A percentile compares a stretch with the other conserved stretches of the same genome.
These are phyloP conservation scores for Stenogyne calaminthoides DNA, from an alignment of 305 asterid species.

Conservation along the genomic window DNA sequence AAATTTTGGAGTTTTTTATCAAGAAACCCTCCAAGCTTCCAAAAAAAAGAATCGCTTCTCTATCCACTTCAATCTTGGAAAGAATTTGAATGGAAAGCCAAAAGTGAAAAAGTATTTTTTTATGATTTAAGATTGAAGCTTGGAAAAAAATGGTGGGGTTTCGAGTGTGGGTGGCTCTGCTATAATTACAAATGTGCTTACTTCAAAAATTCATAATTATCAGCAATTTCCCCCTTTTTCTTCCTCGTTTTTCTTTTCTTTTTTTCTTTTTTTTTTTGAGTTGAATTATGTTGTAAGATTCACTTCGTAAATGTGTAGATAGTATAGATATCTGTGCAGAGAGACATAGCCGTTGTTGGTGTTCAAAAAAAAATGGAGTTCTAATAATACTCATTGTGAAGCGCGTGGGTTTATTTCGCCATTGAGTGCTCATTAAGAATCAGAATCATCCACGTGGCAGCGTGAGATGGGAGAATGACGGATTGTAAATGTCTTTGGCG, in stretches of 20 bases:
- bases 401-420: constrained; percentile 27
- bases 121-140: constrained; percentile 37
- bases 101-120: constrained; percentile 13
- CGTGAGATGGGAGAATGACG: neutral
- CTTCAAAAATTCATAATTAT: constrained; percentile 52
- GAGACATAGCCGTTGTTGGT: constrained; percentile 55
- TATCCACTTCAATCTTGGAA: neutral
- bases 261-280: neutral
- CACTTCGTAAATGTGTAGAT: constrained; percentile 35
- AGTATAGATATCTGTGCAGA: constrained; percentile 43
- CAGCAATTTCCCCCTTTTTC: neutral
- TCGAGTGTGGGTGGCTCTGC: constrained; percentile 30
- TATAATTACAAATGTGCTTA: constrained; percentile 51
- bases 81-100: constrained; percentile 34
- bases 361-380: constrained; percentile 25
- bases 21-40: constrained; percentile 14
- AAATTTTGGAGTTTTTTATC: constrained; percentile 13
- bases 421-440: neutral
- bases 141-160: constrained; percentile 38
- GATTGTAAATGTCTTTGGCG: neutral
- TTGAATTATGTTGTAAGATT: constrained; percentile 36
- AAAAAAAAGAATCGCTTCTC: neutral
- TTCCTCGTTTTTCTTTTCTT: neutral
- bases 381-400: constrained; percentile 1
- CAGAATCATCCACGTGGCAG: constrained; percentile 7